phyloP scores from a whole-genome alignment of 2,329 filamentous ascomycete species.

The Reticulascus tulasneorum region DNA sequence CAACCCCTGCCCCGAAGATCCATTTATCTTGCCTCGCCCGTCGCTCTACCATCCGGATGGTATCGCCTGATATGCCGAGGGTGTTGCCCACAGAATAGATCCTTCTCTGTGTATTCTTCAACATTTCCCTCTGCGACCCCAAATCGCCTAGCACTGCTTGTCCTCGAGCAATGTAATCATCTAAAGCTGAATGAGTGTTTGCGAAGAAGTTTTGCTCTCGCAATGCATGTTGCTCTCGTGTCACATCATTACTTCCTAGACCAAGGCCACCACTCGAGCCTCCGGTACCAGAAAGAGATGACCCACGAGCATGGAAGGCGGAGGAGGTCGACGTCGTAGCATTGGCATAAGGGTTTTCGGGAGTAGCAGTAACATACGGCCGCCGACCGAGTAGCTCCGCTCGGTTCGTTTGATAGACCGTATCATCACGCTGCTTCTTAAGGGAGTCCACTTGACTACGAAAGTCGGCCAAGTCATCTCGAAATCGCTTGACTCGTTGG shows the following conservation, averaged over 20 bases:
- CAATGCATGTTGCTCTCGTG: constrained; percentile 76
- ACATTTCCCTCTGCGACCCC: constrained; percentile 84
- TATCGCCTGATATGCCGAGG: constrained; percentile 87
- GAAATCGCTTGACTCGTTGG: constrained; percentile 82
- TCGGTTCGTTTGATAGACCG: constrained; percentile 61
- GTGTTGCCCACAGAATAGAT: constrained; percentile 94
- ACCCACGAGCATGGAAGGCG: constrained; percentile 38
- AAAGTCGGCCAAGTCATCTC: constrained; percentile 75
- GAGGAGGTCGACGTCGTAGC: constrained; percentile 25
- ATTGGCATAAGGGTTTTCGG: constrained; percentile 89
- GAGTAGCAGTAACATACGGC: constrained; percentile 72
- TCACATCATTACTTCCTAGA: constrained; percentile 57
- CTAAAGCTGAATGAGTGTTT: constrained; percentile 77
- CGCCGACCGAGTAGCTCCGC: constrained; percentile 81
- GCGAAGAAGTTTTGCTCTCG: constrained; percentile 86
- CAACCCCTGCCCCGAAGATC: constrained; percentile 87
- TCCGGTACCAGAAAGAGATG: constrained; percentile 29
- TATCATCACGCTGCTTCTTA: constrained; percentile 74
- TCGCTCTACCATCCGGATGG: constrained; percentile 93
- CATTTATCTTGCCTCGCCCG: constrained; percentile 93
- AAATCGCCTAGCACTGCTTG: constrained; percentile 87
- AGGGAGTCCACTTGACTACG: constrained; percentile 72
- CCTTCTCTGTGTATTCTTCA: constrained; percentile 89
- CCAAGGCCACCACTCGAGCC: constrained; percentile 30
- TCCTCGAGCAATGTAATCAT: constrained; percentile 90